Evolutionary conservation across 148 eudicot species (phyloP), one percentile per base, ranked within the genome.

Genomic region (Mesembryanthemum crystallinum): DNA sequence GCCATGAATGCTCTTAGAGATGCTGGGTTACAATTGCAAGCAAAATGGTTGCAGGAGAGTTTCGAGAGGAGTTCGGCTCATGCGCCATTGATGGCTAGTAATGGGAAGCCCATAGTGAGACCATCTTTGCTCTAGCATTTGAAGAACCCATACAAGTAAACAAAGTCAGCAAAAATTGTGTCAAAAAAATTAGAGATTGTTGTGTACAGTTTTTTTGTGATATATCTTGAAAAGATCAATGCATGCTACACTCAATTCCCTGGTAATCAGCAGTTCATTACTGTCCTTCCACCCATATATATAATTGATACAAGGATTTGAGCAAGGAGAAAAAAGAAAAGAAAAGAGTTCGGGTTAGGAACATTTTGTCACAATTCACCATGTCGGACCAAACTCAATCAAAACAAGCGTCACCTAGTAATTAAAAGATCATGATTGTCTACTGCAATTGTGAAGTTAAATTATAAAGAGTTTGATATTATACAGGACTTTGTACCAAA

Each of bases 1-100:
- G 91, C 94, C 51, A 62, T 88, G 84, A 89, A 85, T 84, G 92
- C 97, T 37, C 67, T 95, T 58, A 89, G 88, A 55, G 99, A 95
- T 76, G 90, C 94, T 4, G 99, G 99, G 73, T 76, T 92, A 27
- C 81, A 86, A 71, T 70, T 85, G 39, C 97, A 90, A 66, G 87
- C 76, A 5, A 83, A 76, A 77, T 90, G 90, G 97, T 79, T 92
- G 74, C 82, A 90, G 71, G 89, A 90, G 73, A 81, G 72, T 60
- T 87, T 83, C 64, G 84, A 77, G 12, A 15, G 20, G 20, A 64
- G 18, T 65, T 64, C 57, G 49, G 14, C 13, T 13, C 18, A 32
- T 72, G 77, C 45, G 3, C 57, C 59, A 59, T 62, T 73, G 71
- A 45, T 29, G 68, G 73, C 12, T 14, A 35, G 61, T 17, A 28